phyloP scores from a whole-genome alignment of 2,329 filamentous ascomycete species.

The Bimuria novae-zelandiae region DNA sequence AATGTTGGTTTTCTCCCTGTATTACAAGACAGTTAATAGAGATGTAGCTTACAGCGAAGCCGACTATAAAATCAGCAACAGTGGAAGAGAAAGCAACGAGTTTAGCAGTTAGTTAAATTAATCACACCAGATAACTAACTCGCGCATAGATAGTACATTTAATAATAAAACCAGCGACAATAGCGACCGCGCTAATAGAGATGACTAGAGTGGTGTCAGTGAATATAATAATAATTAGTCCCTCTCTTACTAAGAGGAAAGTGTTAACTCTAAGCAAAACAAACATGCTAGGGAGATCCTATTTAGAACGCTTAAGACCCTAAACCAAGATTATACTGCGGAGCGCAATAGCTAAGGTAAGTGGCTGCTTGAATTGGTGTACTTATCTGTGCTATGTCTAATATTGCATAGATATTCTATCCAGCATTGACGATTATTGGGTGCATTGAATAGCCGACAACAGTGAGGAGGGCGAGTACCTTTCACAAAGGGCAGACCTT shows the following conservation, averaged over 20 bases:
- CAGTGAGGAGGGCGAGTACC: background rate
- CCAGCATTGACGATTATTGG: constrained; percentile 11
- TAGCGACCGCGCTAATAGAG: background rate
- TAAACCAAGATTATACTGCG: constrained; percentile 6
- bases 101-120: background rate
- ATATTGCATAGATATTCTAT: constrained; percentile 15
- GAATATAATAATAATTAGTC: background rate
- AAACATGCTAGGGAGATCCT: background rate
- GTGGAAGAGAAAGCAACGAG: constrained; percentile 7
- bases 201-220: background rate
- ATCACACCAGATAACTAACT: background rate
- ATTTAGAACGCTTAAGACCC: background rate
- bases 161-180: background rate
- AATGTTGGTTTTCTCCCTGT: background rate
- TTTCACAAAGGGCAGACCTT: background rate
- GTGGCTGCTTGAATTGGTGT: constrained; percentile 2
- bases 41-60: constrained; percentile 9
- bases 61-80: constrained; percentile 10
- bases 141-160: background rate
- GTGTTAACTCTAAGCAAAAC: background rate
- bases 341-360: constrained; percentile 15
- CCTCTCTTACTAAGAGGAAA: background rate
- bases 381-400: constrained; percentile 14
- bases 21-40: constrained; percentile 7
- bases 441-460: background rate